Conservation (phyloP, 352 stramenopile species). For the Phytophthora multivora region DNA sequence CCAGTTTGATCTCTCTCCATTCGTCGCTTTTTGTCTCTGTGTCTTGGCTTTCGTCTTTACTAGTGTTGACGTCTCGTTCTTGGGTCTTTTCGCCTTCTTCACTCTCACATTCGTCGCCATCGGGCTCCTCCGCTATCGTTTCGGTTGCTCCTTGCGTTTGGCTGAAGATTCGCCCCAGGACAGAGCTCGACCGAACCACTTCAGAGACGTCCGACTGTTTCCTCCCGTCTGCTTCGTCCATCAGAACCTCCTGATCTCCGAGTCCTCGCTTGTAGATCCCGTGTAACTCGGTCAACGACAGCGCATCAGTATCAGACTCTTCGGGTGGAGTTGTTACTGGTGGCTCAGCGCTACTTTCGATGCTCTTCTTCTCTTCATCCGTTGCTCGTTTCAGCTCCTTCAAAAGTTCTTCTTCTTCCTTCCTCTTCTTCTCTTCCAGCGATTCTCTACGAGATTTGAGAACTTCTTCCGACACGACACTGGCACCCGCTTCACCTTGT, state of each 20-base stretch:
- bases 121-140: constrained; percentile 52
- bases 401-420: constrained; percentile 47
- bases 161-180: constrained; percentile 55
- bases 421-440: constrained; percentile 25
- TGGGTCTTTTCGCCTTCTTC: constrained; percentile 18
- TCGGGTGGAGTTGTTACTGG: background rate
- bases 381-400: constrained; percentile 51
- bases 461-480: constrained; percentile 20
- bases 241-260: constrained; percentile 66
- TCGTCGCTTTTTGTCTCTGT: constrained; percentile 33
- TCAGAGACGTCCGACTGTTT: background rate
- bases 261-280: constrained; percentile 84
- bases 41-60: constrained; percentile 12
- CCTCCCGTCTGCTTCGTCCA: constrained; percentile 45
- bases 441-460: constrained; percentile 31
- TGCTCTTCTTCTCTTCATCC: constrained; percentile 40
- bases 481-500: background rate
- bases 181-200: constrained; percentile 25
- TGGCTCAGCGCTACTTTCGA: constrained; percentile 8
- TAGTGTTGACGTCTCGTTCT: background rate
- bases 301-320: constrained; percentile 13
- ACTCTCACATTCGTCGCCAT: constrained; percentile 26
- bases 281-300: constrained; percentile 74
- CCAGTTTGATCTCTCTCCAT: constrained; percentile 68
- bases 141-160: constrained; percentile 36